These are phyloP conservation scores for Niveomyces coronatus DNA, from an alignment of 2,329 filamentous ascomycete species.

Conservation along the genomic window DNA sequence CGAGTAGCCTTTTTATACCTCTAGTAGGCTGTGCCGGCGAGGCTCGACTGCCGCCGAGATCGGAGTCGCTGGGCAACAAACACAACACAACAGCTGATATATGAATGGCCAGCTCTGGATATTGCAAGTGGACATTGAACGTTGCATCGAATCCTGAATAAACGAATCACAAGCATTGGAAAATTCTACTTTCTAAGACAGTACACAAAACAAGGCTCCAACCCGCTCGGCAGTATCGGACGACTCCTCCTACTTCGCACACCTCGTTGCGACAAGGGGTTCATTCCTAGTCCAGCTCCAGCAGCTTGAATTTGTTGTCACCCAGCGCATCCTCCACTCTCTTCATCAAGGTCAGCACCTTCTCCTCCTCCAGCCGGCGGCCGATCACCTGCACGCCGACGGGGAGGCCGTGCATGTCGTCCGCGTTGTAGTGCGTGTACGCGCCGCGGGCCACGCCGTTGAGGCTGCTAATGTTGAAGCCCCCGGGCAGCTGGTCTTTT, in stretches of 20 bases:
- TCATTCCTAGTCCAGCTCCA: conserved; percentile 37
- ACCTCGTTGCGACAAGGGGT: too few species aligned
- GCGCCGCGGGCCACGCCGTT: conserved; percentile 76
- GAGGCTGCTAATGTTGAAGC: conserved; percentile 51
- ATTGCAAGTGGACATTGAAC: too few species aligned
- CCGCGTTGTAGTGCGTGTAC: conserved; percentile 75
- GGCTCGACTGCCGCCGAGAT: conserved; percentile 1
- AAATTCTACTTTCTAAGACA: too few species aligned
- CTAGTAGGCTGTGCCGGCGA: background rate
- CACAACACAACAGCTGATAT: too few species aligned
- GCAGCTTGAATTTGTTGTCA: conserved; percentile 39
- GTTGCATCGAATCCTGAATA: too few species aligned
- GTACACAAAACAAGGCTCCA: too few species aligned
- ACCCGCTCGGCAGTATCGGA: too few species aligned
- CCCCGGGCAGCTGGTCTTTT: conserved; percentile 53
- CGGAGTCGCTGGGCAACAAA: background rate
- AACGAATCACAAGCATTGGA: too few species aligned
- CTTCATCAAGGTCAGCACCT: conserved; percentile 73
- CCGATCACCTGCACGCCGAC: conserved; percentile 81
- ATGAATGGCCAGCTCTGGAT: too few species aligned
- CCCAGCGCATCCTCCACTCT: conserved; percentile 65
- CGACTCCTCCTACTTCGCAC: too few species aligned
- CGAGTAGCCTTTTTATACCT: background rate
- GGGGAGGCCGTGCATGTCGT: conserved; percentile 76
- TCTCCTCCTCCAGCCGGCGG: conserved; percentile 73